phyloP scores from a whole-genome alignment of 2,329 filamentous ascomycete species.

The Pestalotiopsis sp. region DNA sequence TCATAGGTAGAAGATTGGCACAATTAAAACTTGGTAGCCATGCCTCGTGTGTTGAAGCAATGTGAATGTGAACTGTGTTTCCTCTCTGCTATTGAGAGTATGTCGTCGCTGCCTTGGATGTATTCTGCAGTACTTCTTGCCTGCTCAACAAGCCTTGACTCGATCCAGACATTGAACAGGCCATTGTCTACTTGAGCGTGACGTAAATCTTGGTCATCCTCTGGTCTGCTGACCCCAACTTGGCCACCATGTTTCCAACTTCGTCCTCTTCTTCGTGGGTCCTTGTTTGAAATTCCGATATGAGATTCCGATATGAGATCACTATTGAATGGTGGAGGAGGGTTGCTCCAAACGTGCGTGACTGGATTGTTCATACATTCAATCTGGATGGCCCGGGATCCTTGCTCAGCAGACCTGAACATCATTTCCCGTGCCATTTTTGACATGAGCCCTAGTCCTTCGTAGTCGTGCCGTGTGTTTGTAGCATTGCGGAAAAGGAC shows the following conservation, averaged over 20 bases:
- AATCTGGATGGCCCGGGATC: not conserved
- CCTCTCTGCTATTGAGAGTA: no score
- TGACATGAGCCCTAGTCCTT: not conserved
- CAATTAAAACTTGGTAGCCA: slow-evolving; percentile 4
- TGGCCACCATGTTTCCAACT: not conserved
- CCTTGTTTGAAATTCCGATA: not conserved
- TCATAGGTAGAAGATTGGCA: slow-evolving; percentile 4
- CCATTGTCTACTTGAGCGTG: slow-evolving; percentile 25
- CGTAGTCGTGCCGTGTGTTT: not conserved
- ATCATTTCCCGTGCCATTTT: not conserved
- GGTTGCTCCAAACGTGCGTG: not conserved
- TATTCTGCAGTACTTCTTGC: no score
- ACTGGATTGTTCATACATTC: not conserved
- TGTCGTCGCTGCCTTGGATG: no score
- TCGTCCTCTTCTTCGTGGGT: not conserved
- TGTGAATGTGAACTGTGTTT: no score
- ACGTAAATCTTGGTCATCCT: not conserved
- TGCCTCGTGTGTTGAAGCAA: not conserved
- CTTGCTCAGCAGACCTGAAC: not conserved
- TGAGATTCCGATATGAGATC: not conserved
- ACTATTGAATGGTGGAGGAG: not conserved
- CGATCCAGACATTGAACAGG: no score
- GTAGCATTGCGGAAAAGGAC: not conserved
- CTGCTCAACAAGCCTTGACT: no score
- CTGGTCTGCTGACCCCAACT: not conserved